Evolutionary conservation across 768 basidiomycete species (phyloP), one percentile per base, ranked within the genome.

Genomic region (Aureoboletus auriporus): DNA sequence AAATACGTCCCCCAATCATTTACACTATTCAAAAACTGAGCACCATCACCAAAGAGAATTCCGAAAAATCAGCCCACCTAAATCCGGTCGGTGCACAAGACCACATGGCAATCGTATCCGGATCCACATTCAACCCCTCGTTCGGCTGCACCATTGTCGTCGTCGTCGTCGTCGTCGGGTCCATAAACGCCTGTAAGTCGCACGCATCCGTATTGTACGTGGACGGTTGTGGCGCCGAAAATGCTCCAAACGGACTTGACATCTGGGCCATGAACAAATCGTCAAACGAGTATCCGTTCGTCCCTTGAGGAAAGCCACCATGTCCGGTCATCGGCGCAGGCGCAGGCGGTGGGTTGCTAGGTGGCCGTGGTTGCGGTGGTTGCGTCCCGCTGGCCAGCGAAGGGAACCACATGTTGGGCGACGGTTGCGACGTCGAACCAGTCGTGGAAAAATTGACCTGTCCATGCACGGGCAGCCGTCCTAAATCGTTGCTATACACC

Each of bases 31-130:
- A 28, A 39, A 44, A 27, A 29, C 41, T 13, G 40, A 9, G n/a
- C 28, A 8, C 38, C 3, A 28, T 23, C 8, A 38, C 23, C 33
- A 33, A 12, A 7, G 23, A 30, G 20, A 23, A 23, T 23, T 30
- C 23, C n/a, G 36, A 41, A 39, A 38, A n/a, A 39, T 5, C 3
- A 71, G 20, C 81, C 55, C 57, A 85, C 84, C 80, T 80, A 46
- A 82, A 82, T 16, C 75, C 74, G 11, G 73, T 72, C 12, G 82
- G 81, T 20, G 81, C 79, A 43, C 69, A 72, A 10, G 80, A 78
- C 83, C 82, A 86, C 77, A 83, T 79, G 12, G 72, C 70, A 55
- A 83, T 72, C 39, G 75, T 75, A 47, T 78, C 77, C 46, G 68
- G 65, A 53, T 82, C 75, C 61, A 75, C 65, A 30, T 51, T 49